Evolutionary conservation across 116 monocot genomes (phyloP), one percentile per base, ranked within the genome.

Genomic region (Zostera marina): DNA sequence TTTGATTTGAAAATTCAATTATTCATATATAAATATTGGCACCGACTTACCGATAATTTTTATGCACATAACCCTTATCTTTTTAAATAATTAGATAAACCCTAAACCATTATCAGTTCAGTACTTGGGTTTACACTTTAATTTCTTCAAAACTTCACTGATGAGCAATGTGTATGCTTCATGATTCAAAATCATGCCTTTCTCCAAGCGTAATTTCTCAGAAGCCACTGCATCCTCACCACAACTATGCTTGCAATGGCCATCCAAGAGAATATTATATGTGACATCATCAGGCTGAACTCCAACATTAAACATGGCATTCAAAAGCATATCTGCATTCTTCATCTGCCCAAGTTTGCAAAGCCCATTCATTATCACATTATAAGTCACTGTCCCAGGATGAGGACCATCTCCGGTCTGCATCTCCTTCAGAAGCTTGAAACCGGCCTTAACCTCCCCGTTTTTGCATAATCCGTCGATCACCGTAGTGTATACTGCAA

Each of bases 331-430:
- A 4, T 81, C 67, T 3, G 92, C 87, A 72, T 90, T 90, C 72
- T 81, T 84, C 90, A 84, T 81, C 59, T 90, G 90, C 12, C 90
- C 84, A 56, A 79, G 71, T 68, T 74, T 90, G 72, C 84, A 90
- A 8, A 84, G 66, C 17, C 90, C 90, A 68, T 81, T 79, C 81
- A 90, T 68, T 21, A 90, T 62, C 59, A 73, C 74, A 69, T 90
- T 90, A 58, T 90, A 90, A n/a, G 81, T 79, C 42, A 81, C 65
- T 46, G 81, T 80, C 44, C 79, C 90, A 8, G 81, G 84, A 22
- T 22, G 48, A 11, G 32, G 47, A 44, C 81, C 32, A 5, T 32
- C 90, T 52, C 72, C 73, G 39, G 24, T 70, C 55, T 79, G 90
- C 90, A 90, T 90, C 70, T 79, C 77, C 64, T 59, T 72, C 17